Base-by-base conservation (phyloP, 2,329 filamentous ascomycete genomes). In the Calonectria pauciramosa region DNA sequence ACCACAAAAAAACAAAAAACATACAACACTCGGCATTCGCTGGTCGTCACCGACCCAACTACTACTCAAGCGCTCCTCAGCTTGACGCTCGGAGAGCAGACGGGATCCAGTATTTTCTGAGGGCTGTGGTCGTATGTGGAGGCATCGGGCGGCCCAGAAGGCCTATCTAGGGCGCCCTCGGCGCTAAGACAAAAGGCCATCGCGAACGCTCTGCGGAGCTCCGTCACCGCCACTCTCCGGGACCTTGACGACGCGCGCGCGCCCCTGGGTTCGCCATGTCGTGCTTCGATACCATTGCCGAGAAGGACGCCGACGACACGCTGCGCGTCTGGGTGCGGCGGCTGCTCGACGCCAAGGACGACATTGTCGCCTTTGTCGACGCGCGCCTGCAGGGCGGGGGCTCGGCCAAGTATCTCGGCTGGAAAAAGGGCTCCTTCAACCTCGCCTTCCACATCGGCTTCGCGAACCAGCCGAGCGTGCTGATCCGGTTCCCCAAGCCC, bases 391-490 rank as follows among this genome's bases (percentile, higher is more conserved):
- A 63, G 18, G 67, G 73, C 47, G 77, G 76, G n/a, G 60, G 47
- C 41, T 64, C 59, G 26, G 77, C 76, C 6, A 71, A 80, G 44
- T 79, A 79, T 32, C 66, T 77, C 30, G 79, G 77, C 26, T 81
- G 79, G 60, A 76, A 82, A 23, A 80, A 81, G 54, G 80, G 80
- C 1, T 82, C 82, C 14, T 83, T 82, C 76, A 83, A 83, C 75
- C 71, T 82, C 23, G 77, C 77, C 75, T 78, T 82, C 51, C 74
- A 75, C 26, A 75, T 79, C 71, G 75, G 65, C 32, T 80, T 81
- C 20, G 56, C 38, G 77, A 79, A 34, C 52, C 75, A 74, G 3
- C 76, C 76, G 11, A 76, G 77, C 38, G 78, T 70, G n/a, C 75
- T 83, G 18, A 81, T 83, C 44, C 80, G 79, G 1, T 83, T 82